Percentiles rank a stretch among this genome's conserved stretches.
Evolutionary conservation across 176 grass and related monocot genomes (phyloP).

Genomic region (Eleusine indica): DNA sequence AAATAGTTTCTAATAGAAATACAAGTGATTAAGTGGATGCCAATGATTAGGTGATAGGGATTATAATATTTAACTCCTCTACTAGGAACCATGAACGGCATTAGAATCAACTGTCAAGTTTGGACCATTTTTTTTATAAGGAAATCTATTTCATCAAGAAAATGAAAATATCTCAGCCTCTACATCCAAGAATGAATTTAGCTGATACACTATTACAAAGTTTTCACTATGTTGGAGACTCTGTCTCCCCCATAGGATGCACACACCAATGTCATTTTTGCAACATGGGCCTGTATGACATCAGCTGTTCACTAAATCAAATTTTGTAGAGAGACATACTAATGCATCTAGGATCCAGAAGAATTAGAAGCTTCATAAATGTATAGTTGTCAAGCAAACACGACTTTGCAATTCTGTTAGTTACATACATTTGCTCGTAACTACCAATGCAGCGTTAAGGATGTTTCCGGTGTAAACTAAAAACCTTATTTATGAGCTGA

Average conservation of each 20-base stretch:
- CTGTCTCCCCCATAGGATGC: too few species aligned
- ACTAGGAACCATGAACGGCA: background rate
- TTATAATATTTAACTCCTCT: background rate
- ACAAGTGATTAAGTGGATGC: background rate
- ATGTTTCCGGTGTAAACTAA: background rate
- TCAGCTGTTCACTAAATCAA: background rate
- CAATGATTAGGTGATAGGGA: background rate
- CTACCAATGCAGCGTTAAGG: background rate
- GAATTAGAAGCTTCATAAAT: background rate
- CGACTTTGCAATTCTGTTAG: background rate
- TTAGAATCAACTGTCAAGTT: background rate
- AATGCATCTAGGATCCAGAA: background rate
- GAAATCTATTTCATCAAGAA: too few species aligned
- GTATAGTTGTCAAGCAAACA: background rate
- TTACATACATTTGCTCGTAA: background rate
- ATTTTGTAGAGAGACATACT: background rate
- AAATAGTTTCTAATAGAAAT: background rate
- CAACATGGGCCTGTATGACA: background rate
- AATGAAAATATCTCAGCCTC: too few species aligned
- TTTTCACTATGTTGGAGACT: too few species aligned
- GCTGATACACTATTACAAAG: background rate
- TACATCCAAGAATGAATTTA: too few species aligned
- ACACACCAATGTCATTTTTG: background rate
- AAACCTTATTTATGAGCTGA: background rate
- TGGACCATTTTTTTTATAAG: background rate